Base-by-base conservation (phyloP, 1,139 yeast genomes). In the Sugiyamaella japonica region DNA sequence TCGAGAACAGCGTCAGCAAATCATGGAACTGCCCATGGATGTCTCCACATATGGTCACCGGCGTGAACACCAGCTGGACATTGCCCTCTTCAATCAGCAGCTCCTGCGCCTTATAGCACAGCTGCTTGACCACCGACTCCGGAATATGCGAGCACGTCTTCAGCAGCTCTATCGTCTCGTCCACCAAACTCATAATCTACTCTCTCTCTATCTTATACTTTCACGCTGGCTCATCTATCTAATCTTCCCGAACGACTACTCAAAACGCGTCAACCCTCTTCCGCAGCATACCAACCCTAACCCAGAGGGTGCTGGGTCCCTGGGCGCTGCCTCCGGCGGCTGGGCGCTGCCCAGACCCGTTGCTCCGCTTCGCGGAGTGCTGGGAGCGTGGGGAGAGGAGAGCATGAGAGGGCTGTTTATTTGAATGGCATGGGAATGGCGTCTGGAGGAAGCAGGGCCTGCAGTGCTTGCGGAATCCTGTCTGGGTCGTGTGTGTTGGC, bases 1-100 rank as follows among this genome's bases (percentile, higher is more conserved):
- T 83, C 34, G 74, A 73, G 72, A 93, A 90, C 51, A 93, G 75
- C 48, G 95, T 93, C 66, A 90, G 73, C 59, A 93, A 75, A 71
- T 93, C 99, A 71, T 93, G 98, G 56, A 93, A 81, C 72, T 93
- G 99, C 7, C 99, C 99, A 69, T 93, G 99, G 43, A 93, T 91
- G 69, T 93, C 98, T 48, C 99, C 99, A 73, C 99, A 93, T 29
- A 93, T 87, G 16, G 97, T 91, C 50, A 89, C 97, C 1, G 99
- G 99, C 0, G 96, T 91, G 63, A 86, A 89, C 25, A 93, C 96
- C n/a, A 89, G 86, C 67, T 91, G 96, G 48, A 93, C 96, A 68
- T 93, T 93, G 63, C 91, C 85, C 74, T 93, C 99, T 63, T 83
- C 86, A 65, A 91, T 88, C 61, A 93, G 78, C 41, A 93, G 83